These are phyloP conservation scores for Blastobotrys raffinosifermentans DNA, from an alignment of 1,139 yeast species.

Conservation along the genomic window DNA sequence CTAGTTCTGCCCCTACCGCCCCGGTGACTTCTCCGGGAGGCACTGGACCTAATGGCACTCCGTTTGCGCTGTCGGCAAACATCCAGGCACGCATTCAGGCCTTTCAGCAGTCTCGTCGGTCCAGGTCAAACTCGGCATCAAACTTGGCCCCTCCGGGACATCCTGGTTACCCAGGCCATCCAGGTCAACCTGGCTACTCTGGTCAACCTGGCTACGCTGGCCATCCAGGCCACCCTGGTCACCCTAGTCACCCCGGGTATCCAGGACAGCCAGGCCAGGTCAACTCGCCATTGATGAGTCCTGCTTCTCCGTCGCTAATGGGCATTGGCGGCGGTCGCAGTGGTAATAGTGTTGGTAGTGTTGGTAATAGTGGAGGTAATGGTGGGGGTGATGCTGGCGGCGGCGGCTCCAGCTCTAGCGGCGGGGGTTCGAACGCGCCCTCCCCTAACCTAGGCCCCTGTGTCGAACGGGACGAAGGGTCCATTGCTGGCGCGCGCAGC, in stretches of 20 bases:
- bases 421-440: background rate
- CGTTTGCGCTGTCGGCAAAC: constrained; percentile 12
- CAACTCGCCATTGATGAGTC: background rate
- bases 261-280: background rate
- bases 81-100: constrained; percentile 24
- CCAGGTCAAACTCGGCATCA: constrained; percentile 23
- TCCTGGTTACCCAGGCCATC: background rate
- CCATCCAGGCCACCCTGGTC: constrained; percentile 1
- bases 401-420: background rate
- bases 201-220: background rate
- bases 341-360: background rate
- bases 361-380: too few species aligned
- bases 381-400: too few species aligned
- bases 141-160: constrained; percentile 5
- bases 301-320: background rate
- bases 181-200: background rate
- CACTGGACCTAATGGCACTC: background rate
- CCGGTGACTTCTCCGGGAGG: background rate
- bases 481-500: constrained; percentile 5
- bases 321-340: background rate
- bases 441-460: background rate
- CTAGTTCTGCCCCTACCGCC: too few species aligned
- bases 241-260: background rate
- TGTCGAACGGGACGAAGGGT: too few species aligned
- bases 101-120: constrained; percentile 25